Conservation (phyloP, 23 red algal species). For the Agarophyton chilense region DNA sequence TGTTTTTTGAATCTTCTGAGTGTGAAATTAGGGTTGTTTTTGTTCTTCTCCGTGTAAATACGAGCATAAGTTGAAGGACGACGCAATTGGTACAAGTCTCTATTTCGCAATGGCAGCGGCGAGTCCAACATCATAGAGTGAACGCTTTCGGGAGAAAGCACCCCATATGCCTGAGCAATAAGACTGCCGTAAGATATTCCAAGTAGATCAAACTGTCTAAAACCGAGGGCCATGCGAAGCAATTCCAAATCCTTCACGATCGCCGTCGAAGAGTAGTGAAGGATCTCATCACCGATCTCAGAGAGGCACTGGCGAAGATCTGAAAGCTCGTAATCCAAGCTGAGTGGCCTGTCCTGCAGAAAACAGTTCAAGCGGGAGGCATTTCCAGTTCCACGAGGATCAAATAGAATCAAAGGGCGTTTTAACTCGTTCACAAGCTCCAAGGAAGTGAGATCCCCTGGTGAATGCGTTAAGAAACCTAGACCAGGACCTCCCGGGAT, state of each 20-base stretch:
- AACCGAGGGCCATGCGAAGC: not conserved
- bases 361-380: not conserved
- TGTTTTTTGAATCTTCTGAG: not conserved
- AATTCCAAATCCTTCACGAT: not conserved
- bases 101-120: not conserved
- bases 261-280: not conserved
- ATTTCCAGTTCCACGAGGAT: conserved; percentile 26
- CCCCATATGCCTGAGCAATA: not conserved
- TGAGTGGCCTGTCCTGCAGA: not conserved
- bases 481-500: not conserved
- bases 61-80: not conserved
- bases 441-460: not conserved
- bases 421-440: not conserved
- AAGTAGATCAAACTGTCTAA: not conserved
- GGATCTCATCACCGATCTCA: not conserved
- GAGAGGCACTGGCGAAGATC: not conserved
- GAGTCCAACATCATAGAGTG: not conserved
- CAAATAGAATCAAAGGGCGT: not conserved
- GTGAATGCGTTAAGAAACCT: not conserved
- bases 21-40: not conserved
- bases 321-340: not conserved
- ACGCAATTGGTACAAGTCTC: not conserved
- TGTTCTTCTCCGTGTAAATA: not conserved
- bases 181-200: not conserved
- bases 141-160: not conserved